phyloP scores from a whole-genome alignment of 148 eudicot genomes.

The Rhododendron vialii region DNA sequence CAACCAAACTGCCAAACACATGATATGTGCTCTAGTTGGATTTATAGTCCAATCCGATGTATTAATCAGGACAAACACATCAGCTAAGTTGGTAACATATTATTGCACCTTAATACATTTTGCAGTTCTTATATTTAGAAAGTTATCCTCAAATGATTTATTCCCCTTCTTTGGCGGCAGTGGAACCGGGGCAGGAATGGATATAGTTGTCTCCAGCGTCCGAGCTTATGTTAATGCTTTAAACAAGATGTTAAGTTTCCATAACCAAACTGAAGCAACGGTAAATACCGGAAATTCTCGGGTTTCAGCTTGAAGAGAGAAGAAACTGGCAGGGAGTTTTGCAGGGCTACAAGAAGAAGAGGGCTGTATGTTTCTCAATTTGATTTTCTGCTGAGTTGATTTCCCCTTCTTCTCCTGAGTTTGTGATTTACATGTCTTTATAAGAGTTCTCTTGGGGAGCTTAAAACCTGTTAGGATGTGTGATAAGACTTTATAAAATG shows the following conservation, averaged over 20 bases:
- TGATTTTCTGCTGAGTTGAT: too few species aligned
- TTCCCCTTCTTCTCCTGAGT: too few species aligned
- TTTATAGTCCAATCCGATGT: background rate
- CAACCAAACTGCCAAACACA: background rate
- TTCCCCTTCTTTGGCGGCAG: constrained; percentile 28
- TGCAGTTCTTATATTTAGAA: background rate
- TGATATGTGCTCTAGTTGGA: background rate
- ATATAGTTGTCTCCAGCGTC: constrained; percentile 84
- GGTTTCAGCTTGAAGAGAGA: constrained; percentile 13
- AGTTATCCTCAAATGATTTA: background rate
- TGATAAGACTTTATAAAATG: too few species aligned
- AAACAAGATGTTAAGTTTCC: constrained; percentile 78
- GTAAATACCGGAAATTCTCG: constrained; percentile 21
- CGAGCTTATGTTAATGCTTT: constrained; percentile 83
- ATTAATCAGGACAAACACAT: background rate
- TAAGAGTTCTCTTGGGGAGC: too few species aligned
- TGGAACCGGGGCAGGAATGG: constrained; percentile 91
- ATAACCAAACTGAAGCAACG: constrained; percentile 26
- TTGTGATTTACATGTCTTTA: too few species aligned
- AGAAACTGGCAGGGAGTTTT: background rate
- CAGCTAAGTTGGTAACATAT: background rate
- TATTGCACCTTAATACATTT: background rate
- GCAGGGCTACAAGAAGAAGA: background rate
- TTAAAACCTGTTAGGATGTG: too few species aligned
- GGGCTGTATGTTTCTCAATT: background rate